These are phyloP conservation scores for Diutina siamensis DNA, from an alignment of 1,139 yeast species.

Conservation along the genomic window DNA sequence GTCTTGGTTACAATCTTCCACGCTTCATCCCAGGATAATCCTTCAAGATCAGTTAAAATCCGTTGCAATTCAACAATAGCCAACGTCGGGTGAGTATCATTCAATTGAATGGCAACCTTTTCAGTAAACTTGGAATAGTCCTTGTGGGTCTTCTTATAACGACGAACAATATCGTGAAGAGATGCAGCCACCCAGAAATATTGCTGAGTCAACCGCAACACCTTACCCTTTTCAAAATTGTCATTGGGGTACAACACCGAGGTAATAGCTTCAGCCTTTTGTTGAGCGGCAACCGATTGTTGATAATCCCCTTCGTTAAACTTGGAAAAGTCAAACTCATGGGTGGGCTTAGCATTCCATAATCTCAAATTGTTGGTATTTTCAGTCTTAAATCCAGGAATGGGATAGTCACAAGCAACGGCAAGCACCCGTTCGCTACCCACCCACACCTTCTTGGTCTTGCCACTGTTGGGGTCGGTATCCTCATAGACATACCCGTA, in stretches of 20 bases:
- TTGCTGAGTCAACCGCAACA: slow-evolving; percentile 86
- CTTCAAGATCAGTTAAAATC: slow-evolving; percentile 74
- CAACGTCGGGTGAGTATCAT: slow-evolving; percentile 91
- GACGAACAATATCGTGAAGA: slow-evolving; percentile 78
- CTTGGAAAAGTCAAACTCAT: slow-evolving; percentile 85
- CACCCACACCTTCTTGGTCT: slow-evolving; percentile 55
- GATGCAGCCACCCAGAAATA: slow-evolving; percentile 97
- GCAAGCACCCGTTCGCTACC: slow-evolving; percentile 89
- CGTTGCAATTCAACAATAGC: slow-evolving; percentile 88
- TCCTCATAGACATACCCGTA: slow-evolving; percentile 70
- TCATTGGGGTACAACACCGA: slow-evolving; percentile 90
- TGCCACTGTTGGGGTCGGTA: slow-evolving; percentile 39
- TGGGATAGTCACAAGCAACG: slow-evolving; percentile 87
- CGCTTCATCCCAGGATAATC: slow-evolving; percentile 69
- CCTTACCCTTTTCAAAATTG: slow-evolving; percentile 85
- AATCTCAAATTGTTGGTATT: slow-evolving; percentile 84
- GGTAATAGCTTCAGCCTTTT: slow-evolving; percentile 82
- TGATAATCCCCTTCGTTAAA: slow-evolving; percentile 89
- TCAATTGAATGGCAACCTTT: slow-evolving; percentile 82
- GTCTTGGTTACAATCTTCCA: slow-evolving; percentile 76
- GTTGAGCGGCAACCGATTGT: slow-evolving; percentile 75
- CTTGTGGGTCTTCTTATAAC: slow-evolving; percentile 72
- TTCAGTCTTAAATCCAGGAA: slow-evolving; percentile 78
- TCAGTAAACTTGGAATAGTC: slow-evolving; percentile 80
- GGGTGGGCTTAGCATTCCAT: slow-evolving; percentile 86